Conservation (phyloP, 2,329 filamentous ascomycete genomes). For the Cladorrhinum sp. region DNA sequence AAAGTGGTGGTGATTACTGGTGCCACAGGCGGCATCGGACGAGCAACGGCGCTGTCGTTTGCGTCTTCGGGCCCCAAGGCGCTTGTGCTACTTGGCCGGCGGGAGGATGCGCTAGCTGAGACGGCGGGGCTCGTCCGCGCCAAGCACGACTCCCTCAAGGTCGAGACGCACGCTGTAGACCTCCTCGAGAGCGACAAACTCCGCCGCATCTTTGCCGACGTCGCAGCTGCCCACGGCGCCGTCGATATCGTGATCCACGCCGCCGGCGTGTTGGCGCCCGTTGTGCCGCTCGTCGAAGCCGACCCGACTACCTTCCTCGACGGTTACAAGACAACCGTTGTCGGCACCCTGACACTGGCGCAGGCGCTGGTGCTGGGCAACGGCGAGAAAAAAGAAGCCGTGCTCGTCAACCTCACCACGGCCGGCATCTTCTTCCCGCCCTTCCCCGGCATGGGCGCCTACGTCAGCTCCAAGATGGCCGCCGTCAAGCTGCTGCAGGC, state of each 20-base stretch:
- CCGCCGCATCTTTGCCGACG: slow-evolving; percentile 10
- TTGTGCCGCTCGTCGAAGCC: slow-evolving; percentile 11
- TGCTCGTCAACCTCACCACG: slow-evolving; percentile 16
- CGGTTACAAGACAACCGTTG: slow-evolving; percentile 18
- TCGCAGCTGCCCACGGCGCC: slow-evolving; percentile 2
- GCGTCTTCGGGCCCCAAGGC: slow-evolving; percentile 18
- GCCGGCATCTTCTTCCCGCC: slow-evolving; percentile 15
- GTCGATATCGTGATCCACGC: slow-evolving; percentile 19
- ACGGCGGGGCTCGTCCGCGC: slow-evolving; percentile 10
- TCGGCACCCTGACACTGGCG: slow-evolving; percentile 9
- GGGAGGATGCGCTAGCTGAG: slow-evolving; percentile 9
- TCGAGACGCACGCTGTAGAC: slow-evolving; percentile 16
- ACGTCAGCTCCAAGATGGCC: slow-evolving; percentile 19
- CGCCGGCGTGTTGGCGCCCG: slow-evolving; percentile 12
- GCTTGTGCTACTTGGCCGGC: slow-evolving; percentile 21
- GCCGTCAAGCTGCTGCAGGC: slow-evolving; percentile 19
- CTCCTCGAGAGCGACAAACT: slow-evolving; percentile 12
- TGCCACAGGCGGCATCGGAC: slow-evolving; percentile 21
- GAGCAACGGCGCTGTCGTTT: slow-evolving; percentile 17
- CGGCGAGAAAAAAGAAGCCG: slow-evolving; percentile 4
- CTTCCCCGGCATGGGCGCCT: slow-evolving; percentile 15
- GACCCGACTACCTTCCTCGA: slow-evolving; percentile 15
- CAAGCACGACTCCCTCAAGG: slow-evolving; percentile 2
- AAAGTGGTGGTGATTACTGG: slow-evolving; percentile 22
- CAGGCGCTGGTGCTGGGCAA: slow-evolving; percentile 10